Conservation (phyloP, 2,329 filamentous ascomycete genomes). For the Penicillium sp. region DNA sequence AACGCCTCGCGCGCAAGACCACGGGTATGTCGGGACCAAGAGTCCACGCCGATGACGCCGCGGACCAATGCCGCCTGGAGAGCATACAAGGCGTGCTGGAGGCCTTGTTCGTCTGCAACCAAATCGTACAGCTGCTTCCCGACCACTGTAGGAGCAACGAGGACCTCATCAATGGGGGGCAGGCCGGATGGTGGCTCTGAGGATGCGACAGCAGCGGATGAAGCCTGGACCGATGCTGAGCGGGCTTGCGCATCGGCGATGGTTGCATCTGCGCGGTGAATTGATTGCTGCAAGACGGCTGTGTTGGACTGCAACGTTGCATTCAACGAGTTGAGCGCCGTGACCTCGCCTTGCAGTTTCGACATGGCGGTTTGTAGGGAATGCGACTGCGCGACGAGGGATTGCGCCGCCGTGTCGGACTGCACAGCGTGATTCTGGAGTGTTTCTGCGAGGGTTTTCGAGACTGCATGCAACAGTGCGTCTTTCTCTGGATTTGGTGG, state of each 20-base stretch:
- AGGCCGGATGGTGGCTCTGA: conserved; percentile 43
- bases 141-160: conserved; percentile 91
- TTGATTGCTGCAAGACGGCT: conserved; percentile 69
- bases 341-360: conserved; percentile 70
- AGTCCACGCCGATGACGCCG: conserved; percentile 46
- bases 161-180: conserved; percentile 80
- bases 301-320: conserved; percentile 73
- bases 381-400: conserved; percentile 72
- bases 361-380: conserved; percentile 70
- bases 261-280: conserved; percentile 73
- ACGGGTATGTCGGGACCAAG: conserved; percentile 48
- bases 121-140: conserved; percentile 87
- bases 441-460: conserved; percentile 64
- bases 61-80: conserved; percentile 46
- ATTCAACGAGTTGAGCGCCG: conserved; percentile 67
- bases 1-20: conserved; percentile 50
- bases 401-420: conserved; percentile 69
- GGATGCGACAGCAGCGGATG: conserved; percentile 26
- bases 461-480: conserved; percentile 74
- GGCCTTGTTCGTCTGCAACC: conserved; percentile 81
- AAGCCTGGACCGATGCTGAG: conserved; percentile 23
- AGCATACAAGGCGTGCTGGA: conserved; percentile 80
- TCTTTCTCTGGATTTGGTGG: conserved; percentile 96
- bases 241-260: conserved; percentile 70
- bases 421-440: conserved; percentile 68